Base-by-base conservation (phyloP, 192 early-diverging fungal species). In the Backusella morwellensis region DNA sequence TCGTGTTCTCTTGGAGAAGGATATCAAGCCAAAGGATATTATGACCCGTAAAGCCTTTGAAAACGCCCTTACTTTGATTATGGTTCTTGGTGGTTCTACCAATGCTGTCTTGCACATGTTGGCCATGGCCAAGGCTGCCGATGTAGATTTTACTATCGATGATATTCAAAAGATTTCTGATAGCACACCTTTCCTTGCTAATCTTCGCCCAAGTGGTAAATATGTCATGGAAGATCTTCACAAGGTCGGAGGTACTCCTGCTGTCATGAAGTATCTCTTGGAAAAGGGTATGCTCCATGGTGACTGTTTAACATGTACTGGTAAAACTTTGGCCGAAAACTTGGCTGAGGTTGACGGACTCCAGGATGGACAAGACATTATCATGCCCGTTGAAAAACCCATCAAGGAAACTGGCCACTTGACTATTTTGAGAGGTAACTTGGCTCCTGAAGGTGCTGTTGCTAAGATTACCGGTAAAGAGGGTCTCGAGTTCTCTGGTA, bases 381-480 rank as follows among this genome's bases (percentile, higher is more conserved):
- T 99, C 75, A 84, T 85, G 29, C 94, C 97, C 3, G 74, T 94
- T n/a, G 78, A 82, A 29, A 86, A 92, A 38, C 98, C 98, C 19
- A 97, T 99, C 88, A 99, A 99, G 89, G 42, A 91, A 15, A 90
- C 91, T 26, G 98, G 98, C 7, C 98, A 98, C 80, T 89, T 99
- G 79, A 95, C 94, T 80, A 98, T 98, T 66, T 85, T 99, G 76
- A 86, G 90, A 66, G 98, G 98, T 73, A 97, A 96, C 80, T 86
- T 99, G 32, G 97, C 98, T 34, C 97, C 98, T 54, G 92, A 95
- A 32, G 97, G 97, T 34, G 91, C 93, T 19, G 97, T 99, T 34
- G 98, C 98, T 67, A 99, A 99, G 86, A 99, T 99, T 84, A 99
- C 98, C 11, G 98, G 98, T 68, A 99, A 99, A 88, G 96, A 99